phyloP scores from a whole-genome alignment of 2,329 filamentous ascomycete species.

The Metarhizium anisopliae region DNA sequence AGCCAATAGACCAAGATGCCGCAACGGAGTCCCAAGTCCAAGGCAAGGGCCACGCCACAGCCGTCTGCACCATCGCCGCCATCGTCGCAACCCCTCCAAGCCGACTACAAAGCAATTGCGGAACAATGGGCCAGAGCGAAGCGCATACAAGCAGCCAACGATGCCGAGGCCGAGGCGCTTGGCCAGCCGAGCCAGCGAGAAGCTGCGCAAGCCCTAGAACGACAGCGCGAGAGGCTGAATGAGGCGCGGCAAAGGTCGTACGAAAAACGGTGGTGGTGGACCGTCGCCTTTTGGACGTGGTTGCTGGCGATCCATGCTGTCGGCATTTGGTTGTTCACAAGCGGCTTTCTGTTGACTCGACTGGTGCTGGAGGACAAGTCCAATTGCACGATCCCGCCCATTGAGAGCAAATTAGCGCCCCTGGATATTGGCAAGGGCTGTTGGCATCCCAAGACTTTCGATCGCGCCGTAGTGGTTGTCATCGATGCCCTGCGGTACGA shows the following conservation, averaged over 20 bases:
- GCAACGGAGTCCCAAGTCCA: slow-evolving; percentile 14
- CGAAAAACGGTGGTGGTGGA: slow-evolving; percentile 47
- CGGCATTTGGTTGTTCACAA: slow-evolving; percentile 87
- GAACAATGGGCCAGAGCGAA: slow-evolving; percentile 46
- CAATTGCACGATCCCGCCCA: slow-evolving; percentile 59
- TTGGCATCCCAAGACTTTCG: slow-evolving; percentile 92
- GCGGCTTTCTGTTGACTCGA: slow-evolving; percentile 86
- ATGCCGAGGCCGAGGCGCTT: slow-evolving; percentile 22
- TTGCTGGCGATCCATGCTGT: slow-evolving; percentile 65
- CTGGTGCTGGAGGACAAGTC: slow-evolving; percentile 71
- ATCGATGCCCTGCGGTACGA: slow-evolving; percentile 95
- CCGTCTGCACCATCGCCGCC: slow-evolving; percentile 3
- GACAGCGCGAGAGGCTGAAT: slow-evolving; percentile 38
- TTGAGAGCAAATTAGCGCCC: slow-evolving; percentile 34
- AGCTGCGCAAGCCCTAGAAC: slow-evolving; percentile 30
- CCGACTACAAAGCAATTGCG: slow-evolving; percentile 44
- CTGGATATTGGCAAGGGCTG: slow-evolving; percentile 57
- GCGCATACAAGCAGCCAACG: slow-evolving; percentile 35
- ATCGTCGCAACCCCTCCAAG: neutral
- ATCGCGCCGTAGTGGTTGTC: slow-evolving; percentile 82
- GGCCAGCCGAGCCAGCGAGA: slow-evolving; percentile 23
- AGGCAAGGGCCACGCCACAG: slow-evolving; percentile 14
- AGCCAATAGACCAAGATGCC: slow-evolving; percentile 17
- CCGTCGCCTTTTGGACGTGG: slow-evolving; percentile 59
- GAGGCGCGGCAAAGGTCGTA: slow-evolving; percentile 37